Evolutionary conservation across 306 rosid species (phyloP), one percentile per base, ranked within the genome.

Genomic region (Cyclanthera cordifolia): DNA sequence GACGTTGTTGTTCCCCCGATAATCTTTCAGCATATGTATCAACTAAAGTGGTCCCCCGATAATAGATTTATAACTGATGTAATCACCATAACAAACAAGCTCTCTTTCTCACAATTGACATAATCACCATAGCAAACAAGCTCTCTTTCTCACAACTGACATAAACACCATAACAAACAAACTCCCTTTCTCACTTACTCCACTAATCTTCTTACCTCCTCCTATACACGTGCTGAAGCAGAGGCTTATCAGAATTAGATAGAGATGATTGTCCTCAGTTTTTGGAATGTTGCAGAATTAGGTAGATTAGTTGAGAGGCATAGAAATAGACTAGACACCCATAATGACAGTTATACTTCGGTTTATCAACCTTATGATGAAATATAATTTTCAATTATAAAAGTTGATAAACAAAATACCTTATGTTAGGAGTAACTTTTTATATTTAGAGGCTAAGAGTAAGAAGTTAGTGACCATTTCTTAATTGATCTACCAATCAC

Each of bases 401-500:
- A 52, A 52, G 56, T 52, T 52, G 56, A 53, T 53, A 49, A 21
- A 11, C 65, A 10, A 25, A 20, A 30, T 34, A 32, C 37, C 28
- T 59, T 8, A 32, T 8, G 24, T 9, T 59, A 0, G 5, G 67
- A 16, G 67, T 59, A 59, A 30, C 67, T 34, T 59, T 6, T 59
- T 32, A 30, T 59, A n/a, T 34, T 59, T n/a, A 34, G 67, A 54
- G n/a, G 14, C 8, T 54, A 54, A 24, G 32, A 23, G 48, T 11
- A 3, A n/a, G 48, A 60, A 60, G 64, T 39, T 37, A 39, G 20
- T 23, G 8, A 3, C 0, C 39, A 39, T 1, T 63, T 63, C 20
- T 1, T 63, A 11, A 11, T 41, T 63, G 57, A 53, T 53, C 49
- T 30, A 23, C 65, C 52, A 60, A 16, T 75, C 69, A 19, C 69